Base-by-base conservation (phyloP, 2,329 filamentous ascomycete genomes). In the Epichloe hybrida region DNA sequence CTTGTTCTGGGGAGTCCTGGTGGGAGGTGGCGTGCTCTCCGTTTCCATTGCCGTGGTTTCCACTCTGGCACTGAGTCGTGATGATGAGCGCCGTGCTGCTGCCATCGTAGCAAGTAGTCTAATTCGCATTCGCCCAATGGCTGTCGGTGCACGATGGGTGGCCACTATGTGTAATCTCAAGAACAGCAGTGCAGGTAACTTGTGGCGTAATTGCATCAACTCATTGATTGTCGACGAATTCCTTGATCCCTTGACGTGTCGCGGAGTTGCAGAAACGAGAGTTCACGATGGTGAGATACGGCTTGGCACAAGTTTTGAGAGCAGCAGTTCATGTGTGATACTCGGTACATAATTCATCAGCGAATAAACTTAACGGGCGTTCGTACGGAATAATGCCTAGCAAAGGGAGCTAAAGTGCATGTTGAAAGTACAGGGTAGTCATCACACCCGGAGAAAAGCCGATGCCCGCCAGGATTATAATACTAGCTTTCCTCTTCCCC, bases 31-130 rank as follows among this genome's bases (percentile, higher is more conserved):
- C 50, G 59, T 56, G 4, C 49, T 23, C 23, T 55, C 49, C 13
- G 58, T n/a, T 40, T 42, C 49, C 17, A 55, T 46, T 9, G 41
- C 23, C 12, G 53, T 54, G 17, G 50, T 54, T 12, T 58, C 54
- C 15, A 52, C 53, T 49, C 61, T 56, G n/a, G 57, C 62, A 53
- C 63, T 67, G 27, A 76, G 63, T 38, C 73, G 70, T 11, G 70
- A 65, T 3, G 69, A 71, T 3, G 69, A 71, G 21, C 66, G 63
- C 39, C 69, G 64, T 46, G 64, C 66, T 15, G 57, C 58, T 36
- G 68, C 66, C 58, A 67, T 64, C 20, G 41, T 15, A 20, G 15
- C 21, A 35, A 17, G 44, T 15, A 11, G 8, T 37, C 20, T 12
- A 38, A 40, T 44, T 49, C 42, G 47, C 51, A 37, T 44, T 50